These are phyloP conservation scores for Neurospora tetrasperma DNA, from an alignment of 495 filamentous ascomycete genomes.

Conservation along the genomic window DNA sequence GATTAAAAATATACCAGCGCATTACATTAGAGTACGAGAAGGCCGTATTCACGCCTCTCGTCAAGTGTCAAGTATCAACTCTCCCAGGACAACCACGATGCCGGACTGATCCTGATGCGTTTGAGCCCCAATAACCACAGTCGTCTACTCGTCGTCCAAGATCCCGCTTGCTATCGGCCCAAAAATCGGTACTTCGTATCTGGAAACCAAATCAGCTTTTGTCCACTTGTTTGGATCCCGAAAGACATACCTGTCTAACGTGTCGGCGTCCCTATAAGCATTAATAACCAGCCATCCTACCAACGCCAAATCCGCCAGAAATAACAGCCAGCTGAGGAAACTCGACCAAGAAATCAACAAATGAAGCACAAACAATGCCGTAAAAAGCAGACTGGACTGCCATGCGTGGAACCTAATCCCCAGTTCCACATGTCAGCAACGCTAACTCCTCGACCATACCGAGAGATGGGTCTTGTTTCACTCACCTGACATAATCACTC, in stretches of 20 bases:
- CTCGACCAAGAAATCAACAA: conserved; percentile 75
- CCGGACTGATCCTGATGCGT: background rate
- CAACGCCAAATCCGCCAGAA: conserved; percentile 61
- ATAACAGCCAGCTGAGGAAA: conserved; percentile 74
- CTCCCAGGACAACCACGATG: background rate
- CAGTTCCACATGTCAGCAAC: background rate
- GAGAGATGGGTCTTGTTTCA: conserved; percentile 6
- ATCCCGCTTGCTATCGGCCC: conserved; percentile 78
- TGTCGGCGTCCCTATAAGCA: conserved; percentile 85
- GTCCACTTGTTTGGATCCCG: background rate
- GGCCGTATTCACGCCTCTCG: background rate
- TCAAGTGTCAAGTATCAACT: background rate
- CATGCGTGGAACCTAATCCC: conserved; percentile 77
- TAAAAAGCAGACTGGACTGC: conserved; percentile 85
- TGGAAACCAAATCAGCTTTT: conserved; percentile 15
- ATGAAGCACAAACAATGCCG: conserved; percentile 75
- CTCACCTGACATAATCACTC: conserved; percentile 91
- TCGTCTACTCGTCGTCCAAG: conserved; percentile 72
- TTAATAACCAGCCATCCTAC: conserved; percentile 68
- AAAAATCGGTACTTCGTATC: conserved; percentile 81
- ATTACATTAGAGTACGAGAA: background rate
- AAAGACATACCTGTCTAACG: conserved; percentile 59
- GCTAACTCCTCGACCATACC: background rate
- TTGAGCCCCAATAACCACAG: background rate
- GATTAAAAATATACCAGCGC: background rate